Evolutionary conservation across 2,329 filamentous ascomycete genomes (phyloP).

Genomic region (Colletotrichum abscissum): DNA sequence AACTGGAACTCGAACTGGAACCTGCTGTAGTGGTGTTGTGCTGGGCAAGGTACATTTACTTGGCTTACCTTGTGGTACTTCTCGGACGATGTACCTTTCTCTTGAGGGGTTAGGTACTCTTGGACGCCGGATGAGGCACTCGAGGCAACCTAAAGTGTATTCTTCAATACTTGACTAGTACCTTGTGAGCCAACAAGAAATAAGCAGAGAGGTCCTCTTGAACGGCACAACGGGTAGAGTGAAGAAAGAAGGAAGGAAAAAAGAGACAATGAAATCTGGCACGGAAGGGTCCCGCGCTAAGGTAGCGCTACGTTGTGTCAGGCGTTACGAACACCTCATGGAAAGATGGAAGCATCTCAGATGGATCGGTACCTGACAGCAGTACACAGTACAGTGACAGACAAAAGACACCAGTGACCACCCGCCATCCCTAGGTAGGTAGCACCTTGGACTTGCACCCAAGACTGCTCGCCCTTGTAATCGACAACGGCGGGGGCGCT

Average conservation of each 20-base stretch:
- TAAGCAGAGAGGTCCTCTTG: not conserved
- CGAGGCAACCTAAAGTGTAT: not conserved
- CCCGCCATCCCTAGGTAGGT: too few species aligned
- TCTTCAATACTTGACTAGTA: not conserved
- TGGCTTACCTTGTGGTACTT: slow-evolving; percentile 1
- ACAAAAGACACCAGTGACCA: not conserved
- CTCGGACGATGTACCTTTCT: not conserved
- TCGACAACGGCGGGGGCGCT: not conserved
- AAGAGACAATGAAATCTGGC: not conserved
- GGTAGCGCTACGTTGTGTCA: slow-evolving; percentile 2
- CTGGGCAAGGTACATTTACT: slow-evolving; percentile 2
- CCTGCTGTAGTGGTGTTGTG: slow-evolving; percentile 19
- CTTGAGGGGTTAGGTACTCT: not conserved
- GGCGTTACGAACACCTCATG: not conserved
- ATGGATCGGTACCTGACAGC: slow-evolving; percentile 15
- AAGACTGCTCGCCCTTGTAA: not conserved
- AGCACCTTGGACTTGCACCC: not conserved
- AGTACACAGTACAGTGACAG: not conserved
- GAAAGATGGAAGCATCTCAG: not conserved
- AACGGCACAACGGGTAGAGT: not conserved
- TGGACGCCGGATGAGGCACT: not conserved
- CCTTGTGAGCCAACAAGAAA: not conserved
- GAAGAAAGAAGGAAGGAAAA: not conserved
- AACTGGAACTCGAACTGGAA: slow-evolving; percentile 31
- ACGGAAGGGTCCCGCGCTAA: not conserved